Evolutionary conservation across 2,329 filamentous ascomycete genomes (phyloP).

Genomic region (Nemania diffusa): DNA sequence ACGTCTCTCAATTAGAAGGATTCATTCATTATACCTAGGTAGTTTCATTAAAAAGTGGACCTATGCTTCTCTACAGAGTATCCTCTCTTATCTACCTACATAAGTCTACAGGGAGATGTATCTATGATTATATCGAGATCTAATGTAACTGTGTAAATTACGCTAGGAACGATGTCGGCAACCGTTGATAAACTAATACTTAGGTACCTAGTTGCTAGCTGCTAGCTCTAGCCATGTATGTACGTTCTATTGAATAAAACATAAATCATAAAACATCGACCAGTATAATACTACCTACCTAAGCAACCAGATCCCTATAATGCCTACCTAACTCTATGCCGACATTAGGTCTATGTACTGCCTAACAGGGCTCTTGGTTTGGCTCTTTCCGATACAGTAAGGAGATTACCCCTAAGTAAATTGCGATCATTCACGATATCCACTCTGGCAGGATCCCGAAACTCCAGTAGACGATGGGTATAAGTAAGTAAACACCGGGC

Average conservation of each 20-base stretch:
- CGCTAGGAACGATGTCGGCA: constrained; percentile 20
- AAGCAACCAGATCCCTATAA: too few species aligned
- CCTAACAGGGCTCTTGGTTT: constrained; percentile 7
- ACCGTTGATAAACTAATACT: too few species aligned
- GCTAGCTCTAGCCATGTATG: neutral
- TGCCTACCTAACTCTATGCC: neutral
- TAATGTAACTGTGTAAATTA: neutral
- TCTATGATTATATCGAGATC: neutral
- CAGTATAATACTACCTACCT: neutral
- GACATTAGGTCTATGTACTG: neutral
- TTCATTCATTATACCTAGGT: too few species aligned
- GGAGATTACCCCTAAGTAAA: constrained; percentile 15
- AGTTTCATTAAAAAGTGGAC: neutral
- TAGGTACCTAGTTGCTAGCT: neutral
- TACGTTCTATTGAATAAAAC: too few species aligned
- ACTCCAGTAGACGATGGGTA: neutral
- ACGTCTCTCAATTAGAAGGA: neutral
- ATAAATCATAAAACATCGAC: neutral
- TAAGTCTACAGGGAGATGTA: neutral
- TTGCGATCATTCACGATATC: constrained; percentile 30
- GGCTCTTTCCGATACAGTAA: constrained; percentile 26
- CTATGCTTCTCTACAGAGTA: neutral
- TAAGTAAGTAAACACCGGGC: neutral
- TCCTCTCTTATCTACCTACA: neutral
- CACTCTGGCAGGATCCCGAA: constrained; percentile 23